These are phyloP conservation scores for Pyricularia sp. DNA, from an alignment of 2,329 filamentous ascomycete species.

Conservation along the genomic window DNA sequence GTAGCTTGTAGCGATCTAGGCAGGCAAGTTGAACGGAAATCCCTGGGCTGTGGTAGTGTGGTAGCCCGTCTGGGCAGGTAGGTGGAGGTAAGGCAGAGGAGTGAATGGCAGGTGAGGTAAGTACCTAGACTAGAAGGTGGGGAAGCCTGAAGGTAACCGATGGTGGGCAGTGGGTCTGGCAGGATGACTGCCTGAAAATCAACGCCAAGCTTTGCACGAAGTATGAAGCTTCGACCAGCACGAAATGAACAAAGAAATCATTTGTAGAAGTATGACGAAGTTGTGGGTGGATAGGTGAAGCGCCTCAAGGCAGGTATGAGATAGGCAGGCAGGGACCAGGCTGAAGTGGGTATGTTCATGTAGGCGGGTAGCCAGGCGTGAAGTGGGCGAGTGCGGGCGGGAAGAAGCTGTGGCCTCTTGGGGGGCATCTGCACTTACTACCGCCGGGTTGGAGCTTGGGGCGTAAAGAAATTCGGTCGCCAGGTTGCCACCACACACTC, in stretches of 20 bases:
- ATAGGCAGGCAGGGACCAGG: background rate
- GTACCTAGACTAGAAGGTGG: constrained; percentile 1
- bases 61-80: background rate
- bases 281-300: background rate
- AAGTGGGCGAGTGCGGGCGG: background rate
- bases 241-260: background rate
- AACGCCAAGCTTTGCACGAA: background rate
- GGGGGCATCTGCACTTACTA: constrained; percentile 1
- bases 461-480: background rate
- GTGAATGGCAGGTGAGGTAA: background rate
- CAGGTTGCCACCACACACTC: background rate
- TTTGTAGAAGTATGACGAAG: background rate
- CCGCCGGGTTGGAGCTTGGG: background rate
- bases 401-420: background rate
- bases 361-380: background rate
- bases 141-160: background rate
- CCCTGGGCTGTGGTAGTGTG: background rate
- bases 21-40: background rate
- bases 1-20: background rate
- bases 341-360: background rate
- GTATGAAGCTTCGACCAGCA: background rate
- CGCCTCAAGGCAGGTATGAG: background rate
- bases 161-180: background rate
- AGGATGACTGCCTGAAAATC: background rate
- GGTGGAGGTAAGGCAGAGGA: background rate